These are phyloP conservation scores for Lunularia cruciata DNA, from an alignment of 225 moss, liverwort and hornwort species.

Conservation along the genomic window DNA sequence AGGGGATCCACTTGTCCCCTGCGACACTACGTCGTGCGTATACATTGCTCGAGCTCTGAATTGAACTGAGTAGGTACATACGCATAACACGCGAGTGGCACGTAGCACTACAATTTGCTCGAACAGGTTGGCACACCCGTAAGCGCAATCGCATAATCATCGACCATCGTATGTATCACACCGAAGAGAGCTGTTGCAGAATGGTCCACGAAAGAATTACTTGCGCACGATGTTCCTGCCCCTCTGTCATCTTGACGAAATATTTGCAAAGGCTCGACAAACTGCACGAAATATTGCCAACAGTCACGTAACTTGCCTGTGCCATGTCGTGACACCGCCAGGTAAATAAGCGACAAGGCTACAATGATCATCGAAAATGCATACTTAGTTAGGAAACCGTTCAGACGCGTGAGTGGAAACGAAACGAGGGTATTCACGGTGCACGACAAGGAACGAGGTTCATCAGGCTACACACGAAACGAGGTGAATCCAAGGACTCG, in stretches of 20 bases:
- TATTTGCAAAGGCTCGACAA: conserved; percentile 41
- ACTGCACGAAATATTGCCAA: conserved; percentile 54
- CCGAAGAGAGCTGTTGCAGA: conserved; percentile 47
- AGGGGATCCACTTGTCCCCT: conserved; percentile 27
- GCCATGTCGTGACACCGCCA: conserved; percentile 35
- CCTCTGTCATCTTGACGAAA: conserved; percentile 45
- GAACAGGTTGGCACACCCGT: conserved; percentile 31
- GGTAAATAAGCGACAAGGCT: conserved; percentile 41
- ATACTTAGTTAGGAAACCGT: conserved; percentile 35
- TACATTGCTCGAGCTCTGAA: conserved; percentile 25
- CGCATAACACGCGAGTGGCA: conserved; percentile 28
- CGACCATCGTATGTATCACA: conserved; percentile 36
- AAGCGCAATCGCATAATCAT: conserved; percentile 26
- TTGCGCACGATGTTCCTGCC: conserved; percentile 45
- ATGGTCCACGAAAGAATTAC: conserved; percentile 35
- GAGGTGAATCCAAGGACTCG: conserved; percentile 19
- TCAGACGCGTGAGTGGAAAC: conserved; percentile 31
- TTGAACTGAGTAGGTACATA: conserved; percentile 23
- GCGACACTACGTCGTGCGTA: conserved; percentile 28
- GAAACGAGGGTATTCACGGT: conserved; percentile 31
- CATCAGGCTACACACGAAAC: conserved; percentile 27
- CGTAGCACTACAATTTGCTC: conserved; percentile 32
- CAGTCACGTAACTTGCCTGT: conserved; percentile 49
- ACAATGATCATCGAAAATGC: conserved; percentile 38
- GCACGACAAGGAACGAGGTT: conserved; percentile 37